Conservation (phyloP, 805 yeast genomes). For the Kockiozyma suomiensis region DNA sequence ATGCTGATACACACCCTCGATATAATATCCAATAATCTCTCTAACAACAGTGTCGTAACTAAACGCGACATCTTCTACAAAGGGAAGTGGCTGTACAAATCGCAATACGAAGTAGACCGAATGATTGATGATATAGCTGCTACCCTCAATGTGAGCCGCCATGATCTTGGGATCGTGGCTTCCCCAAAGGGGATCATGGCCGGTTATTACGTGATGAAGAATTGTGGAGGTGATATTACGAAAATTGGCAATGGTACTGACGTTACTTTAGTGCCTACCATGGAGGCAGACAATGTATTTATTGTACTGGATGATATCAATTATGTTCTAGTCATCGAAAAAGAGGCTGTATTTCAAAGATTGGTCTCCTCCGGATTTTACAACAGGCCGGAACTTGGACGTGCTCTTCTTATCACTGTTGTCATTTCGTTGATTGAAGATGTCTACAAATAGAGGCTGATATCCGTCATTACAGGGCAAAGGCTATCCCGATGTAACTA, state of each 20-base stretch:
- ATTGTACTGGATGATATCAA: conserved; percentile 34
- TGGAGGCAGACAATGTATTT: conserved; percentile 36
- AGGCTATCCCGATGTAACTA: conserved; percentile 66
- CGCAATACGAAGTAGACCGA: conserved; percentile 49
- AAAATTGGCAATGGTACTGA: background rate
- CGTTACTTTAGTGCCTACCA: conserved; percentile 43
- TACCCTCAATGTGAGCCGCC: conserved; percentile 47
- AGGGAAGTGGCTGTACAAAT: conserved; percentile 55
- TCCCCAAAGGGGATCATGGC: conserved; percentile 32
- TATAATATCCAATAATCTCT: conserved; percentile 19
- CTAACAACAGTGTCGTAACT: conserved; percentile 39
- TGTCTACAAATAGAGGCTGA: background rate
- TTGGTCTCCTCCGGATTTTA: conserved; percentile 13
- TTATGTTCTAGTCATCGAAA: conserved; percentile 52
- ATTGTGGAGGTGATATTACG: background rate
- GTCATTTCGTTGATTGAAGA: background rate
- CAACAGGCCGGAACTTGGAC: conserved; percentile 21
- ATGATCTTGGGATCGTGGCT: conserved; percentile 47
- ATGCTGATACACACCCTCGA: conserved; percentile 15
- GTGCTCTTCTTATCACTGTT: conserved; percentile 48
- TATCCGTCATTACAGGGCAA: conserved; percentile 48
- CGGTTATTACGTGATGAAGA: conserved; percentile 5
- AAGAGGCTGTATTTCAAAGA: conserved; percentile 44
- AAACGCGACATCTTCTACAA: conserved; percentile 62
- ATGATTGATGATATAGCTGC: conserved; percentile 47